Evolutionary conservation across 225 moss, liverwort and hornwort genomes (phyloP).

Genomic region (Physcomitrium patens): DNA sequence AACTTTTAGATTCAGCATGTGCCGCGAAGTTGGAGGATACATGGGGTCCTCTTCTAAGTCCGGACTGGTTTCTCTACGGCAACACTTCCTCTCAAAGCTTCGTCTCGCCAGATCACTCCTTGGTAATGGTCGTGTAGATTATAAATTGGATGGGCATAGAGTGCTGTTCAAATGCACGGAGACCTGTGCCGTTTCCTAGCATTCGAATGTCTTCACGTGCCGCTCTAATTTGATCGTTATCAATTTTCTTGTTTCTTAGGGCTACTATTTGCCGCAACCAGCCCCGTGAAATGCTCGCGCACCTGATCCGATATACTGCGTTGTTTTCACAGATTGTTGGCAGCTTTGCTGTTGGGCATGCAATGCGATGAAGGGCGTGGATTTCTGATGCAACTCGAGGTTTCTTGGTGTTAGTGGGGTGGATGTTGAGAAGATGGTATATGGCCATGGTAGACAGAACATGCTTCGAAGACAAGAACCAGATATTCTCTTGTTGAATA

Average conservation of each 20-base stretch:
- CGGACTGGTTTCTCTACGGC: background rate
- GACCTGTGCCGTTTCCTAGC: background rate
- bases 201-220: background rate
- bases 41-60: constrained; percentile 24
- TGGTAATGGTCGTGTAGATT: background rate
- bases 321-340: background rate
- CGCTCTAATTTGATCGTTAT: background rate
- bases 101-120: background rate
- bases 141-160: background rate
- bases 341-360: background rate
- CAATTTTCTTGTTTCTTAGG: constrained; percentile 20
- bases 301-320: constrained; percentile 3
- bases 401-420: background rate
- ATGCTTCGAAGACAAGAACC: background rate
- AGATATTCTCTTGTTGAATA: background rate
- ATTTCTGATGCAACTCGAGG: background rate
- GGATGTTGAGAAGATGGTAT: constrained; percentile 16
- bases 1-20: background rate
- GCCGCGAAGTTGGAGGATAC: background rate
- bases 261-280: constrained; percentile 2
- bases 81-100: constrained; percentile 41
- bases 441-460: background rate
- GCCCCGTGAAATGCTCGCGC: background rate
- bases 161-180: background rate
- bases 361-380: constrained; percentile 18